Evolutionary conservation across 805 yeast species (phyloP).

Genomic region (Schizosaccharomyces octosporus): DNA sequence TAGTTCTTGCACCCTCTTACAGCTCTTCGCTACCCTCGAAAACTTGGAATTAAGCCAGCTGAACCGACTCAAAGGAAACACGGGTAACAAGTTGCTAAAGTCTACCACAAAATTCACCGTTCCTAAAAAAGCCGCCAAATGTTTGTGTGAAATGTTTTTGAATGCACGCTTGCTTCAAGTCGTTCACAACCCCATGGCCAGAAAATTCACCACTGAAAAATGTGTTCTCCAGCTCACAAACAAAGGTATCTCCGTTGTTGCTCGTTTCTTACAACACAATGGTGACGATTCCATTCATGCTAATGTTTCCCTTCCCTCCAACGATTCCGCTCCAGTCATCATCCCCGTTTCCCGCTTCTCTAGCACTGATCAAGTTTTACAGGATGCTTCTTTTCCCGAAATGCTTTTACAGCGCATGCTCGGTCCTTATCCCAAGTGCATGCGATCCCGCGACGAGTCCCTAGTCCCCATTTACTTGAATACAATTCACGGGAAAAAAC

Average conservation of each 20-base stretch:
- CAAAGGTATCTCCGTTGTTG: background rate
- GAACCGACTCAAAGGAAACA: background rate
- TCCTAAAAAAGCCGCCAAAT: background rate
- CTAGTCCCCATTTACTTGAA: too few species aligned
- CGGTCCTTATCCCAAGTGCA: background rate
- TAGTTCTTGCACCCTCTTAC: background rate
- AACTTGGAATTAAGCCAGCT: background rate
- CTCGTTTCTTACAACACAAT: background rate
- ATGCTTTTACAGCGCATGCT: background rate
- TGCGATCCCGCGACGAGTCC: too few species aligned
- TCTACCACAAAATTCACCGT: background rate
- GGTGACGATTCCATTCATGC: background rate
- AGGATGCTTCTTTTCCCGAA: background rate
- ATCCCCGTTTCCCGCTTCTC: background rate
- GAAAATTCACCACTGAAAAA: background rate
- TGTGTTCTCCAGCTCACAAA: background rate
- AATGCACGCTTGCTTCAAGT: background rate
- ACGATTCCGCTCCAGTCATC: background rate
- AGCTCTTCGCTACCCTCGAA: background rate
- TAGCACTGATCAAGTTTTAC: background rate
- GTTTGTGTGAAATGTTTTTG: background rate
- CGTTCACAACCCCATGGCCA: background rate
- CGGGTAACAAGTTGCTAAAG: background rate
- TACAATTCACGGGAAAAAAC: too few species aligned
- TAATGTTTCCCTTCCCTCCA: background rate